phyloP scores from a whole-genome alignment of 2,329 filamentous ascomycete genomes.

The Arthroderma sp. region DNA sequence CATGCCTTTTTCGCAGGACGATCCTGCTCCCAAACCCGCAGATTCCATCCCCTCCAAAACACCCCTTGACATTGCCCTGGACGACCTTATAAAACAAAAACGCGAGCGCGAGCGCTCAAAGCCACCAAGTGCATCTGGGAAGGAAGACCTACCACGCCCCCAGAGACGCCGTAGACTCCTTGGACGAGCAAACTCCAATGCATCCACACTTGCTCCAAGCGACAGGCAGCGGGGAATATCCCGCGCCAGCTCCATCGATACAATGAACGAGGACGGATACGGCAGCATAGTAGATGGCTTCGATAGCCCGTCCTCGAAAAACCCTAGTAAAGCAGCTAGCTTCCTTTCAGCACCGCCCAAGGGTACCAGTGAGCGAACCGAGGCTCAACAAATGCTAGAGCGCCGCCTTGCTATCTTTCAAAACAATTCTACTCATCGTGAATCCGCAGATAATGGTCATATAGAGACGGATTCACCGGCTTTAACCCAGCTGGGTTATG shows the following conservation, averaged over 20 bases:
- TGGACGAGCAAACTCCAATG: slow-evolving; percentile 29
- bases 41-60: slow-evolving; percentile 2
- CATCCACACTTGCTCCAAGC: slow-evolving; percentile 17
- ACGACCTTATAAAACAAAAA: slow-evolving; percentile 29
- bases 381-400: slow-evolving; percentile 9
- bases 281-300: slow-evolving; percentile 23
- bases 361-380: slow-evolving; percentile 5
- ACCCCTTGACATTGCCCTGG: slow-evolving; percentile 19
- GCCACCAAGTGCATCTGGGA: slow-evolving; percentile 15
- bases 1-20: not conserved
- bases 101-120: slow-evolving; percentile 16
- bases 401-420: slow-evolving; percentile 9
- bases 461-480: slow-evolving; percentile 25
- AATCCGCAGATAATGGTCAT: slow-evolving; percentile 13
- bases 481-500: slow-evolving; percentile 37
- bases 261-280: slow-evolving; percentile 32
- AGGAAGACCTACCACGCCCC: slow-evolving; percentile 13
- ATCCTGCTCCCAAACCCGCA: not conserved
- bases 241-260: slow-evolving; percentile 38
- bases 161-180: slow-evolving; percentile 26
- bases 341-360: slow-evolving; percentile 21
- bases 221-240: slow-evolving; percentile 16
- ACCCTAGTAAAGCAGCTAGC: slow-evolving; percentile 18
- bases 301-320: slow-evolving; percentile 12
- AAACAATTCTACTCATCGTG: slow-evolving; percentile 12